Conservation (phyloP, 2,329 filamentous ascomycete species). For the Colletotrichum sp. region DNA sequence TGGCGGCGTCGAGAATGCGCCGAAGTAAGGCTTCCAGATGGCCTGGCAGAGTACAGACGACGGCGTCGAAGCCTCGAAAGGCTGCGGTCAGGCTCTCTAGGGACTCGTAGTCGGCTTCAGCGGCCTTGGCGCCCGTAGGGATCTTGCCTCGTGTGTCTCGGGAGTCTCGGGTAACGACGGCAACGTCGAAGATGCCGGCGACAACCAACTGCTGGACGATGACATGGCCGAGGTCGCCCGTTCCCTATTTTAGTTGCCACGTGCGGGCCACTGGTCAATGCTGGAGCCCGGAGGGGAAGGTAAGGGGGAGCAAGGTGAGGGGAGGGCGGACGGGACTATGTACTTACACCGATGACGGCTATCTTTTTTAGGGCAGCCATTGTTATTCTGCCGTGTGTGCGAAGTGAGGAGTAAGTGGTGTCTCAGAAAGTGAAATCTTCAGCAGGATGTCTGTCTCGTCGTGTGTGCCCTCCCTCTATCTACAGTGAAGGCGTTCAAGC, state of each 20-base stretch:
- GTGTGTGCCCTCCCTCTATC: not conserved
- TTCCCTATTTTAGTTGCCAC: not conserved
- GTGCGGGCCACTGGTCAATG: not conserved
- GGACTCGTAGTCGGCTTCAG: slow-evolving; percentile 36
- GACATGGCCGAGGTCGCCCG: slow-evolving; percentile 36
- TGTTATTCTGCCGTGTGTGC: not conserved
- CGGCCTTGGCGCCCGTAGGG: slow-evolving; percentile 30
- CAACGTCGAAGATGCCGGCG: slow-evolving; percentile 36
- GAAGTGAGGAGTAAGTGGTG: not conserved
- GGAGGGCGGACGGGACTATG: not conserved
- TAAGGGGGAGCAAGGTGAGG: not conserved
- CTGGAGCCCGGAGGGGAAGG: not conserved
- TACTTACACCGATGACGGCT: slow-evolving; percentile 1
- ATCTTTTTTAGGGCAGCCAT: not conserved
- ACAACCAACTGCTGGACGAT: slow-evolving; percentile 32
- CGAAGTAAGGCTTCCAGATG: slow-evolving; percentile 45
- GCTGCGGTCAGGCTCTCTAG: slow-evolving; percentile 52
- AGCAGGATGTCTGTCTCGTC: not conserved
- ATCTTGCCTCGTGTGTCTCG: slow-evolving; percentile 39
- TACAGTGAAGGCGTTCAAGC: not conserved
- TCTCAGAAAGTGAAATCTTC: not conserved
- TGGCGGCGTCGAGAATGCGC: slow-evolving; percentile 54
- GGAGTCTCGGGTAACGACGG: slow-evolving; percentile 38
- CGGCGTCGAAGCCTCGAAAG: slow-evolving; percentile 60
- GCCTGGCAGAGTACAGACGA: slow-evolving; percentile 53